These are phyloP conservation scores for Extremus antarcticus DNA, from an alignment of 495 filamentous ascomycete species.

Conservation along the genomic window DNA sequence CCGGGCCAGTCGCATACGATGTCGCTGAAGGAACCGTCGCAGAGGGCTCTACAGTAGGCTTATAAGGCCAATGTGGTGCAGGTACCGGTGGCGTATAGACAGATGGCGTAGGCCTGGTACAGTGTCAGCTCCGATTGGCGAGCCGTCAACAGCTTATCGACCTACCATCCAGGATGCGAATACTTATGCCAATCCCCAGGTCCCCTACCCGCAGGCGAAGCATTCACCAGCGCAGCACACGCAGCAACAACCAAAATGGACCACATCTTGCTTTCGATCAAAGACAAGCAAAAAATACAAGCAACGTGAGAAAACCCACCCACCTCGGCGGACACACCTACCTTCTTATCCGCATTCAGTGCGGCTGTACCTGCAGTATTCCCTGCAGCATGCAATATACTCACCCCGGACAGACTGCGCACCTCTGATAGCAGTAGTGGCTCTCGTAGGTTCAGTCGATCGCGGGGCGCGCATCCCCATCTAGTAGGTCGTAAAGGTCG, in stretches of 20 bases:
- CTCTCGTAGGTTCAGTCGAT: no score
- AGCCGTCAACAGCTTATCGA: no score
- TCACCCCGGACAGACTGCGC: no score
- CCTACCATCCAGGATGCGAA: constrained; percentile 5
- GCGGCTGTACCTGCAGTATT: neutral
- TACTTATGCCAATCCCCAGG: constrained; percentile 5
- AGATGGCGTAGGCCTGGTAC: neutral
- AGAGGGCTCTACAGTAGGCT: neutral
- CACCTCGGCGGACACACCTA: neutral
- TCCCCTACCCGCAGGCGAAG: no score
- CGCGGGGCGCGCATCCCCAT: neutral
- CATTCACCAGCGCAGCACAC: neutral
- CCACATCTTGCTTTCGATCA: neutral
- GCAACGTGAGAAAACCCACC: neutral
- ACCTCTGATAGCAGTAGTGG: no score
- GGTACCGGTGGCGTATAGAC: constrained; percentile 6
- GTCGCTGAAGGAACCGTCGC: neutral
- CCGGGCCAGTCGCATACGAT: neutral
- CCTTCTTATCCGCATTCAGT: neutral
- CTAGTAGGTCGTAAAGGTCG: neutral
- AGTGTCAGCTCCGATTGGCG: no score
- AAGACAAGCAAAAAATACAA: neutral
- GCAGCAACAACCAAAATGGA: neutral
- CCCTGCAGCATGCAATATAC: neutral
- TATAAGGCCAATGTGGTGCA: neutral